Conservation (phyloP, 2,329 filamentous ascomycete genomes). For the Monascus ruber region DNA sequence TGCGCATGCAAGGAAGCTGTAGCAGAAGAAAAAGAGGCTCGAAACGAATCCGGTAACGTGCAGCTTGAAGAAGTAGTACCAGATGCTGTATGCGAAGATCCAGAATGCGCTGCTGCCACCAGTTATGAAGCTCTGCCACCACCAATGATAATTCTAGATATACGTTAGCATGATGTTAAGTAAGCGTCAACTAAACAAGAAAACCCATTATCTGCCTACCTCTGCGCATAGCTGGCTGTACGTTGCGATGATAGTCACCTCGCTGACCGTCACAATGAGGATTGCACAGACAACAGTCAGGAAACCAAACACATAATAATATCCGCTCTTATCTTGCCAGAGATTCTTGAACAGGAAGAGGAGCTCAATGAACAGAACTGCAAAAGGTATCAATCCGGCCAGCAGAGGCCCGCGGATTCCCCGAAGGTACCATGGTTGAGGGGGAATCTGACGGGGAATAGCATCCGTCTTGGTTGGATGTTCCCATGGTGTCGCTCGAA, state of each 20-base stretch:
- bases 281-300: slow-evolving; percentile 62
- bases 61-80: slow-evolving; percentile 72
- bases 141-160: slow-evolving; percentile 68
- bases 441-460: slow-evolving; percentile 62
- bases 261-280: slow-evolving; percentile 63
- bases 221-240: slow-evolving; percentile 75
- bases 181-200: too few relatives aligned
- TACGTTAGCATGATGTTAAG: neutral
- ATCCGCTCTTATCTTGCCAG: slow-evolving; percentile 83
- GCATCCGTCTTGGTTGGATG: slow-evolving; percentile 68
- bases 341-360: slow-evolving; percentile 77
- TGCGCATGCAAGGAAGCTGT: slow-evolving; percentile 68
- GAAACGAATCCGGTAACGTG: slow-evolving; percentile 72
- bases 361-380: slow-evolving; percentile 78
- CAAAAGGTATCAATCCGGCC: slow-evolving; percentile 70
- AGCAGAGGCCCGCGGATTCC: slow-evolving; percentile 54
- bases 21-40: slow-evolving; percentile 71
- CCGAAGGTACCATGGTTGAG: slow-evolving; percentile 63
- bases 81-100: slow-evolving; percentile 73
- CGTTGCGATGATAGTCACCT: slow-evolving; percentile 72
- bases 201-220: slow-evolving; percentile 25
- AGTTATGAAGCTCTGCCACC: slow-evolving; percentile 79
- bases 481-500: slow-evolving; percentile 57
- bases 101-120: slow-evolving; percentile 67
- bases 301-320: slow-evolving; percentile 88